Evolutionary conservation across 352 stramenopile genomes (phyloP).

Genomic region (Globisporangium emineosum): DNA sequence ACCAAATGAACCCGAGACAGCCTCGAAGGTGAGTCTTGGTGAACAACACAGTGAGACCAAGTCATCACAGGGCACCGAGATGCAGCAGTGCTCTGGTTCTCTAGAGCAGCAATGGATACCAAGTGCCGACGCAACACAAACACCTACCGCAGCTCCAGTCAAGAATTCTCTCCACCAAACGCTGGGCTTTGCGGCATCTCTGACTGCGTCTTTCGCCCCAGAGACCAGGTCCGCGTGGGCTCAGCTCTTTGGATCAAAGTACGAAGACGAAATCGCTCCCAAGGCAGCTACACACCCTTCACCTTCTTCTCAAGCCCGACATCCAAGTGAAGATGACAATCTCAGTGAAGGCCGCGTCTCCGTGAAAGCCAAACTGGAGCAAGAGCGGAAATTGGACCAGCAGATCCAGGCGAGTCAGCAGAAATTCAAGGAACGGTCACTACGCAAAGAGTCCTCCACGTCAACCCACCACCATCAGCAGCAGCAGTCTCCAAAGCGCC

Average conservation of each 20-base stretch:
- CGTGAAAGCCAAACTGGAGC: slow-evolving; percentile 33
- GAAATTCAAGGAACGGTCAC: slow-evolving; percentile 24
- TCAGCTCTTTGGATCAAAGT: slow-evolving; percentile 55
- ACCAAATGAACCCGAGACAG: background rate
- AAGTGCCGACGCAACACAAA: background rate
- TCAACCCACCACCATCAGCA: background rate
- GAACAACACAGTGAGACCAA: background rate
- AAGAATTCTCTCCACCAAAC: too few species aligned
- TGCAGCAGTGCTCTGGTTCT: background rate
- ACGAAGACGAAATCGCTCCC: slow-evolving; percentile 33
- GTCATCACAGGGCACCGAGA: background rate
- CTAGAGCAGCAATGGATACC: background rate
- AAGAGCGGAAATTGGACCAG: slow-evolving; percentile 38
- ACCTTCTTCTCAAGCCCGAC: background rate
- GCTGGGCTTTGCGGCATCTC: slow-evolving; percentile 13
- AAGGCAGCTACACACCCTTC: background rate
- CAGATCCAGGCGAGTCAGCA: slow-evolving; percentile 40
- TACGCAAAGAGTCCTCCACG: slow-evolving; percentile 9
- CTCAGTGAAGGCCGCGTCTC: slow-evolving; percentile 10
- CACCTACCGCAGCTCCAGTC: background rate
- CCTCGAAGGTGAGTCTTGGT: background rate
- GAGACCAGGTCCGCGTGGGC: slow-evolving; percentile 43
- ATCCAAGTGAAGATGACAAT: background rate
- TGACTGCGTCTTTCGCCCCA: slow-evolving; percentile 31
- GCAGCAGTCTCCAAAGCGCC: slow-evolving; percentile 11